Base-by-base conservation (phyloP, 1,284 basidiomycete species). In the Pseudozyma hubeiensis region DNA sequence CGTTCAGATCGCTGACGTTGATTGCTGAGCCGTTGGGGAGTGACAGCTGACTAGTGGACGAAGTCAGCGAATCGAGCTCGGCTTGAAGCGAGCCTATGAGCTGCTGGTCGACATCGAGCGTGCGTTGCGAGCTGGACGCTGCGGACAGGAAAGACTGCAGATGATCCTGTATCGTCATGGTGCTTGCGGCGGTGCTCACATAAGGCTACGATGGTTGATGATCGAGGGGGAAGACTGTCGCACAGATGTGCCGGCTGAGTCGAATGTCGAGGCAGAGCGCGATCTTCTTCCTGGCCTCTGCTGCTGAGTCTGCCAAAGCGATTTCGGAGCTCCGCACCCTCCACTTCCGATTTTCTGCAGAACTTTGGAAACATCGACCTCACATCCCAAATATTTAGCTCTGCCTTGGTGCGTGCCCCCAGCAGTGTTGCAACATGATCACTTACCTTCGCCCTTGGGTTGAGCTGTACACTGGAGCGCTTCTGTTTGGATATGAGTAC, bases 101-200 rank as follows among this genome's bases (percentile, higher is more conserved):
- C 19, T 57, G 47, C n/a, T 60, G 53, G 47, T 75, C 72, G 45
- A 52, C 43, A 47, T 75, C 72, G 39, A 75, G 63, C 16, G 67
- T 71, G 24, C 63, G 53, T 31, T 58, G 63, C 24, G 72, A 75
- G 54, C 64, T 66, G 8, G 72, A 75, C 1, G 72, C 60, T 19
- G 53, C 41, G 2, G 64, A 47, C 6, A 75, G 57, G 30, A 65
- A 66, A 1, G 54, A 52, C 24, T 53, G 63, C 5, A 74, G 55
- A 46, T 74, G 71, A 37, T 61, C 31, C 10, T 61, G 53, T 48
- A 74, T 62, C 14, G 66, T 40, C 67, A 64, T 69, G 29, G 11
- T 41, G 49, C 10, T 24, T 24, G 24, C 24, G 24, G 24, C 24
- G 24, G 24, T 24, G 24, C 24, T 24, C 24, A 24, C 2, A 2